Evolutionary conservation across 2,329 filamentous ascomycete genomes (phyloP), one percentile per base, ranked within the genome.

Genomic region (Talaromyces piceae): DNA sequence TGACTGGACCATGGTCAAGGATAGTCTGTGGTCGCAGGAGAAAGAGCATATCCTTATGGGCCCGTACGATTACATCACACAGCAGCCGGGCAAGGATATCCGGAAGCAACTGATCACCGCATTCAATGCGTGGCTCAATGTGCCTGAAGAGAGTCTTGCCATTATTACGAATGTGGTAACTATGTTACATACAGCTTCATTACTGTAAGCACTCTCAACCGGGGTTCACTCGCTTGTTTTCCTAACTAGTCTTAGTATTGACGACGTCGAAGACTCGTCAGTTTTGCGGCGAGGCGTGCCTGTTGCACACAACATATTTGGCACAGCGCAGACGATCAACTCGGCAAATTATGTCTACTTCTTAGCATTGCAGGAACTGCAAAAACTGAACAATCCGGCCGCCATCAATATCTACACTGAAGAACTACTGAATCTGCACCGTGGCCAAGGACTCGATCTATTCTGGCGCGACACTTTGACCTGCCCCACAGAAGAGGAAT

Each of bases 281-380:
- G 54, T 66, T n/a, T 65, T 77, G 33, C 72, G 75, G 11, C 67
- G 75, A 37, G 75, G 75, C 4, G 62, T 70, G 4, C 74, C 76
- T 1, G 71, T 74, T 4, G 72, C 75, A 0, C 75, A 78, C 60
- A 69, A 65, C 49, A 72, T 78, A 45, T 78, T 75, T 58, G 76
- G 76, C 44, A 68, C 64, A 5, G 69, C 74, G 11, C 76, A 77
- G 54, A 76, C 75, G 2, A 77, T 78, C 60, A 78, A 78, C 61
- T 73, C 70, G 9, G 74, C 74, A 33, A 77, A 75, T 56, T 75
- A 74, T 51, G 67, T 72, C 18, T 77, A 74, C 55, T 74, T 77
- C 50, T 61, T 72, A 5, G 71, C 72, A 8, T 57, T 72, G 27
- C 67, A 72, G 54, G 68, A 73, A 54, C 61, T 73, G 0, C 65